Conservation (phyloP, 768 basidiomycete species). For the Lyophyllum decastes region DNA sequence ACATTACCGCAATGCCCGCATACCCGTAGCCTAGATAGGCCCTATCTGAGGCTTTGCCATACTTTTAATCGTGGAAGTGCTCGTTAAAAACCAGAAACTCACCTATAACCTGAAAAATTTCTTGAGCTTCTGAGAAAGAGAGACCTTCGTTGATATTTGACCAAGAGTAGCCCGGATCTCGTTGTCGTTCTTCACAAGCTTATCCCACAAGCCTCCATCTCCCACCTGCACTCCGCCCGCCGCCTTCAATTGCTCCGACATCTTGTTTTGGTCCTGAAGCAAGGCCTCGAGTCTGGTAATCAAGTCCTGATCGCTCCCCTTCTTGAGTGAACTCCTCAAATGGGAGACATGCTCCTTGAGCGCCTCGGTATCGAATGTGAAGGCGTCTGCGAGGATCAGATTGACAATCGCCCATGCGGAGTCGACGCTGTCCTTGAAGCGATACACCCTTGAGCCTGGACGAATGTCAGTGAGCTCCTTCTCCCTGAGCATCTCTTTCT, state of each 20-base stretch:
- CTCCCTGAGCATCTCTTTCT: conserved; percentile 5
- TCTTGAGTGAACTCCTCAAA: conserved; percentile 7
- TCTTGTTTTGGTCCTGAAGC: conserved; percentile 3
- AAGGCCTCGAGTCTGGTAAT: conserved; percentile 4
- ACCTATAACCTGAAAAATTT: conserved; percentile 1
- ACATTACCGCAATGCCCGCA: no score
- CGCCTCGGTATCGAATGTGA: conserved; percentile 11
- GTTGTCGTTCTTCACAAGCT: conserved; percentile 14
- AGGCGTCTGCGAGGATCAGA: conserved; percentile 11
- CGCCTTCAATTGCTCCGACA: conserved; percentile 12
- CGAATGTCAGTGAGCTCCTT: conserved; percentile 3
- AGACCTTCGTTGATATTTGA: conserved; percentile 10
- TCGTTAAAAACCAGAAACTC: background rate
- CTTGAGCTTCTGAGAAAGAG: conserved; percentile 12
- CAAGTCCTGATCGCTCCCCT: background rate
- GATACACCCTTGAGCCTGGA: conserved; percentile 13
- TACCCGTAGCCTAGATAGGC: no score
- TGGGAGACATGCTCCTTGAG: conserved; percentile 2
- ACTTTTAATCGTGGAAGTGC: no score
- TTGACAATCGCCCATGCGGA: conserved; percentile 16
- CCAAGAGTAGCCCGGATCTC: conserved; percentile 12
- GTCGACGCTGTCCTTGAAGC: conserved; percentile 10
- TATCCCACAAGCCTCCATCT: background rate
- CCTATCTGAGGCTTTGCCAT: no score
- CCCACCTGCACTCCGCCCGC: background rate